Percentiles rank a stretch among this genome's conserved stretches.
These are phyloP conservation scores for Botryotinia calthae DNA, from an alignment of 2,329 filamentous ascomycete genomes.

Conservation along the genomic window DNA sequence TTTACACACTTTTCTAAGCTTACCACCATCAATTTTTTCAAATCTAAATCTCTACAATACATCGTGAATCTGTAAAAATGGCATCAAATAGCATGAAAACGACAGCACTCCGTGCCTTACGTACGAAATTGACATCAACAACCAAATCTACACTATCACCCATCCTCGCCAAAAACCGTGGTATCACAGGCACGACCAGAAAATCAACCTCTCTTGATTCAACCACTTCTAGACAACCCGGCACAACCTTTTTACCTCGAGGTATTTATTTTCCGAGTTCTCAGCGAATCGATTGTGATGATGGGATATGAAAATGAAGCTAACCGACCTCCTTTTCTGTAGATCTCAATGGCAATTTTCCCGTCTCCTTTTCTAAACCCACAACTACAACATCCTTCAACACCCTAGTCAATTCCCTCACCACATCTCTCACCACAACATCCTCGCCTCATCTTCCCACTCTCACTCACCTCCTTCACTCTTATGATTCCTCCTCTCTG, in stretches of 20 bases:
- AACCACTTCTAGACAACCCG: background rate
- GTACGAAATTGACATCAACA: conserved; percentile 13
- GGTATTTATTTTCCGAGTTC: conserved; percentile 6
- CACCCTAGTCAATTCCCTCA: conserved; percentile 27
- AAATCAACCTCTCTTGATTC: conserved; percentile 16
- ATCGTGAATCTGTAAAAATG: conserved; percentile 4
- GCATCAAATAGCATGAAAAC: conserved; percentile 14
- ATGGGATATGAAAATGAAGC: background rate
- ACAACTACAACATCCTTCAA: conserved; percentile 23
- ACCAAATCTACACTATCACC: conserved; percentile 10
- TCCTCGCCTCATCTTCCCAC: conserved; percentile 25
- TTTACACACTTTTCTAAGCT: background rate
- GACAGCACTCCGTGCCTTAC: conserved; percentile 10
- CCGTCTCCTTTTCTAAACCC: background rate
- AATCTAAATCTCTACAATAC: background rate
- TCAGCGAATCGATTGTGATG: background rate
- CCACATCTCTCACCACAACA: conserved; percentile 23
- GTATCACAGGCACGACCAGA: conserved; percentile 19
- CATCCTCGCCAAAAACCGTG: conserved; percentile 8
- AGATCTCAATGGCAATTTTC: conserved; percentile 10
- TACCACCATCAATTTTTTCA: background rate
- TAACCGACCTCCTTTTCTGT: background rate
- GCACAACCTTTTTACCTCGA: conserved; percentile 8
- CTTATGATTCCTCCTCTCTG: conserved; percentile 28
- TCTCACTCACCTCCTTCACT: conserved; percentile 26